Evolutionary conservation across 441 rosid species (phyloP).

Genomic region (Erodium trifolium): DNA sequence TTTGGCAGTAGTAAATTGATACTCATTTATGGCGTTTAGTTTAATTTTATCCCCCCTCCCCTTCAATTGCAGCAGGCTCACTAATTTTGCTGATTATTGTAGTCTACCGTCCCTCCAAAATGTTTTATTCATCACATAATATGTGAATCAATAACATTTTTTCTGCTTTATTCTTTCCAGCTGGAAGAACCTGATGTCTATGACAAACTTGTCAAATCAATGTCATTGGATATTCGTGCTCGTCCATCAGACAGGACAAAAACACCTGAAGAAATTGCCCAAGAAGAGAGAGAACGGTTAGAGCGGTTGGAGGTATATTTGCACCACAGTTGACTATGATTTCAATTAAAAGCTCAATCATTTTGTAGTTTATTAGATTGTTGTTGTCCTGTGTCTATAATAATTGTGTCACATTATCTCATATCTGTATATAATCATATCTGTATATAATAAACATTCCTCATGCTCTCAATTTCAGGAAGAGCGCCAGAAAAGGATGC

Average conservation of each 20-base stretch:
- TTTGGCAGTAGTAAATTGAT: background rate
- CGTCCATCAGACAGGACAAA: slow-evolving; percentile 76
- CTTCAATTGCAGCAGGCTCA: too few relatives aligned
- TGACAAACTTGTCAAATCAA: slow-evolving; percentile 42
- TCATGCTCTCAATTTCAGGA: slow-evolving; percentile 39
- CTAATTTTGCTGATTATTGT: background rate
- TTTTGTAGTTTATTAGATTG: background rate
- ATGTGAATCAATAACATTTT: too few relatives aligned
- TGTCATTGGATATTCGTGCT: slow-evolving; percentile 62
- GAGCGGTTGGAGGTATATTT: slow-evolving; percentile 63
- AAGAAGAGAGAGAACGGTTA: slow-evolving; percentile 68
- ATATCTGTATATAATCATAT: background rate
- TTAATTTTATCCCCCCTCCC: too few relatives aligned
- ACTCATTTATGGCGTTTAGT: too few relatives aligned
- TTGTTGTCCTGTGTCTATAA: background rate
- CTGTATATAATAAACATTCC: background rate
- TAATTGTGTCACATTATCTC: background rate
- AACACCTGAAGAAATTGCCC: slow-evolving; percentile 89
- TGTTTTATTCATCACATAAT: too few relatives aligned
- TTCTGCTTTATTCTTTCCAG: slow-evolving; percentile 8
- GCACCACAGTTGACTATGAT: slow-evolving; percentile 8
- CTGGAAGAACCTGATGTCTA: slow-evolving; percentile 50
- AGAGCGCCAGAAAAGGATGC: slow-evolving; percentile 75
- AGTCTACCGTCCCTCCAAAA: background rate
- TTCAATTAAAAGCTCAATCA: slow-evolving; percentile 2